Base-by-base conservation (phyloP, 768 basidiomycete genomes). In the Termitomyces titanicus region DNA sequence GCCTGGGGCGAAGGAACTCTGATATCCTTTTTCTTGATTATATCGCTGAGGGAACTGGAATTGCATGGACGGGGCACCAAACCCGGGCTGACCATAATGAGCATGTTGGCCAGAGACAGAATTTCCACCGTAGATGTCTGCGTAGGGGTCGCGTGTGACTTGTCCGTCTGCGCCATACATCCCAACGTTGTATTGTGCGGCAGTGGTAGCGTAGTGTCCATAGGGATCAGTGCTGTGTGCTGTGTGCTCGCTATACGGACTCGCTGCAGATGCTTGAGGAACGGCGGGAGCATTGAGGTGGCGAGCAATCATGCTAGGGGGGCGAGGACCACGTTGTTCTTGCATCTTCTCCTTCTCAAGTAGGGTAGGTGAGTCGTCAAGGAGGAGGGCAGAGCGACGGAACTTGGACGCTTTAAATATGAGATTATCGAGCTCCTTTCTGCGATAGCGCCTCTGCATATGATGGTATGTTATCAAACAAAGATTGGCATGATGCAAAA, bases 361-460 rank as follows among this genome's bases (percentile, higher is more conserved):
- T n/a, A n/a, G n/a, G n/a, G n/a, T n/a, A n/a, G 59, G 53, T 13
- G 60, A 55, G 52, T 73, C 68, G 15, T 66, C 53, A 13, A 70
- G 61, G 20, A 86, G 63, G 9, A 79, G 61, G 12, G 73, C 75
- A 18, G 83, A 84, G 57, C 79, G 78, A 31, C 77, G 77, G 71
- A 84, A 84, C 15, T 74, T 74, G 51, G 73, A 68, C 0, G 81
- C 68, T 47, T 79, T 76, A 67, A 84, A 86, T 15, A 57, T 69
- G 47, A 68, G 66, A 33, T 72, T 66, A 0, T 74, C 74, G 5
- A 66, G 63, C 22, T 62, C 66, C 42, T 61, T 68, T 49, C 59
- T 66, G 42, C 71, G 71, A 49, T 72, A 68, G 20, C 71, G 74
- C 34, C 76, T 74, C 69, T 75, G 47, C 15, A 46, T 20, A 17